Percentiles rank a stretch among this genome's conserved stretches.
Evolutionary conservation across 2,329 filamentous ascomycete genomes (phyloP).

Genomic region (Tolypocladium ophioglossoides): DNA sequence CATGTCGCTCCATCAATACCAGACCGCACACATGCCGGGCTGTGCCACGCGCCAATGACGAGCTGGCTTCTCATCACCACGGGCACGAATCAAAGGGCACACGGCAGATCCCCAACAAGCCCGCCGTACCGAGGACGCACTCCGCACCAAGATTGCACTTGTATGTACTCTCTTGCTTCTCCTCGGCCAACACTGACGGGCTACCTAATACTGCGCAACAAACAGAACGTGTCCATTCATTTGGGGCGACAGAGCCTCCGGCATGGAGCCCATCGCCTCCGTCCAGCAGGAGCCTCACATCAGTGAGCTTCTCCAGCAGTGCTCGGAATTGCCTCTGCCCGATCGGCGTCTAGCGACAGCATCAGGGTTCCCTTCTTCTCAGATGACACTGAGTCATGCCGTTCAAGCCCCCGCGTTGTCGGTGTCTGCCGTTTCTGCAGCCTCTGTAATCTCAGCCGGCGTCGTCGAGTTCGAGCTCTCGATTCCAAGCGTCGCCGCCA

Average conservation of each 20-base stretch:
- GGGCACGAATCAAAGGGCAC: not conserved
- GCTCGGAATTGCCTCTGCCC: slow-evolving; percentile 16
- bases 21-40: not conserved
- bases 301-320: slow-evolving; percentile 7
- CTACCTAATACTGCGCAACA: not conserved
- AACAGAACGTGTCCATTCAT: not conserved
- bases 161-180: not conserved
- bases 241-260: not conserved
- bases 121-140: too few species aligned
- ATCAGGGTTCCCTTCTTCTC: not conserved
- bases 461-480: not conserved
- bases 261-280: not conserved
- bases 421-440: not conserved
- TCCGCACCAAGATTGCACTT: not conserved
- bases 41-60: not conserved
- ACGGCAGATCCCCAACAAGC: not conserved
- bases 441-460: not conserved
- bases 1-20: not conserved
- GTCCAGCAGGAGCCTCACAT: slow-evolving; percentile 5
- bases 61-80: not conserved
- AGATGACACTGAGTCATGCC: not conserved
- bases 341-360: not conserved
- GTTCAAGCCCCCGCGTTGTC: slow-evolving; percentile 9
- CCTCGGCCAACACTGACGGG: not conserved
- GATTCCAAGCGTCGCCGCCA: slow-evolving; percentile 25